These are phyloP conservation scores for Cicer cuneatum DNA, from an alignment of 306 rosid species.

Conservation along the genomic window DNA sequence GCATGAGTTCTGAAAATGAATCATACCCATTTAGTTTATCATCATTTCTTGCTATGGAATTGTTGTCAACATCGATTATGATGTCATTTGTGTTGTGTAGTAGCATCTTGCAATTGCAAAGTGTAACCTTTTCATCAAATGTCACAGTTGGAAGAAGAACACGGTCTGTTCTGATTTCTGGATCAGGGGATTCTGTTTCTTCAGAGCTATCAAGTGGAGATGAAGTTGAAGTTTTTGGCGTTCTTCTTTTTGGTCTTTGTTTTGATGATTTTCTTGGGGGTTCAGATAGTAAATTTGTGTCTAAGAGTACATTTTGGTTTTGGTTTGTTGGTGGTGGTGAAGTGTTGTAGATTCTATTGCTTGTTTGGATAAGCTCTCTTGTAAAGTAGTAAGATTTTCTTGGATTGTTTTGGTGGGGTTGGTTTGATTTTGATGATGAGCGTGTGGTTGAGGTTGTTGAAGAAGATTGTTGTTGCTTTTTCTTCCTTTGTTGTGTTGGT, in stretches of 20 bases:
- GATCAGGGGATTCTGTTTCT: slow-evolving; percentile 52
- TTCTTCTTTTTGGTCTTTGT: slow-evolving; percentile 51
- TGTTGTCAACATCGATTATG: slow-evolving; percentile 63
- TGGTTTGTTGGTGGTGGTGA: slow-evolving; percentile 50
- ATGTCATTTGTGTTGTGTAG: slow-evolving; percentile 52
- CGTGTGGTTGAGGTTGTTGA: slow-evolving; percentile 44
- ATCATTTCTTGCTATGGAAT: slow-evolving; percentile 48
- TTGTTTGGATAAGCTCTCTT: slow-evolving; percentile 59
- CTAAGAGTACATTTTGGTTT: slow-evolving; percentile 37
- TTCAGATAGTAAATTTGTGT: slow-evolving; percentile 45
- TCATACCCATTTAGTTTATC: slow-evolving; percentile 49
- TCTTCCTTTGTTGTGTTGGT: slow-evolving; percentile 47
- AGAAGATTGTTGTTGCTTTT: slow-evolving; percentile 50
- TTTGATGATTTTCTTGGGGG: slow-evolving; percentile 64
- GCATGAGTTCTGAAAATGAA: slow-evolving; percentile 55
- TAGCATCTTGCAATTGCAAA: slow-evolving; percentile 30
- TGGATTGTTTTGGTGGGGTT: slow-evolving; percentile 51
- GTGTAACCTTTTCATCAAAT: slow-evolving; percentile 44
- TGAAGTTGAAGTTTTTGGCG: slow-evolving; percentile 45
- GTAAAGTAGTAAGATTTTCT: slow-evolving; percentile 89
- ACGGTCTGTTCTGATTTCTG: slow-evolving; percentile 75
- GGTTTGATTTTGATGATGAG: slow-evolving; percentile 48
- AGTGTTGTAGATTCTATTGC: slow-evolving; percentile 39
- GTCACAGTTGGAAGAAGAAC: slow-evolving; percentile 67
- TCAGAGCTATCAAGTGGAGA: slow-evolving; percentile 55